These are phyloP conservation scores for Penicillium psychrofluorescens DNA, from an alignment of 495 filamentous ascomycete genomes.

Conservation along the genomic window DNA sequence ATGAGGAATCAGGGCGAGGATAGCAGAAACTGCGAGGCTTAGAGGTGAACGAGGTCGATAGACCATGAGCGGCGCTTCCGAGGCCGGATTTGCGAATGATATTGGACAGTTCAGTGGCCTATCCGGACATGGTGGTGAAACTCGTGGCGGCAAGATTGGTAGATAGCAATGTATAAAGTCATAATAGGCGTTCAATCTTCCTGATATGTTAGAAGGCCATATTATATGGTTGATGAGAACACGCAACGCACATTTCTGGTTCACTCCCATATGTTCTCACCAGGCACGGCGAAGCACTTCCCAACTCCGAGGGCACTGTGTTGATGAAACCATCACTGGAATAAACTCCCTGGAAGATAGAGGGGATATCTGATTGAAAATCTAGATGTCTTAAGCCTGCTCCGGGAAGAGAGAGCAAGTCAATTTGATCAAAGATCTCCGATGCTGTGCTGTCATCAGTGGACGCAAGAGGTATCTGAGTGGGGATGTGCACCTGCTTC, in stretches of 20 bases:
- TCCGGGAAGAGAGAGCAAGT: slow-evolving; percentile 35
- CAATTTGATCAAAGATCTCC: slow-evolving; percentile 37
- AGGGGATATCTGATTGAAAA: slow-evolving; percentile 27
- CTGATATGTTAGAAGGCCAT: slow-evolving; percentile 10
- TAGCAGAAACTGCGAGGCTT: slow-evolving; percentile 48
- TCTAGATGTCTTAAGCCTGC: slow-evolving; percentile 37
- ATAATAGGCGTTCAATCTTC: slow-evolving; percentile 53
- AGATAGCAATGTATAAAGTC: slow-evolving; percentile 54
- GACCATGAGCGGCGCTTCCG: slow-evolving; percentile 29
- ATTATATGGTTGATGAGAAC: background rate
- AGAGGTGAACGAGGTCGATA: slow-evolving; percentile 46
- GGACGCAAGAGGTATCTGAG: background rate
- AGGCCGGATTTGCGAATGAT: slow-evolving; percentile 34
- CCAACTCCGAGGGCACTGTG: slow-evolving; percentile 24
- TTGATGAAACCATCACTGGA: slow-evolving; percentile 24
- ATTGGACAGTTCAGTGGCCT: slow-evolving; percentile 36
- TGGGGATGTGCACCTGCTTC: slow-evolving; percentile 25
- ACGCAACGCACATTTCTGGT: slow-evolving; percentile 29
- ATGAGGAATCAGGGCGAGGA: slow-evolving; percentile 48
- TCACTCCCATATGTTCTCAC: slow-evolving; percentile 39
- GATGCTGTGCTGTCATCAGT: slow-evolving; percentile 17
- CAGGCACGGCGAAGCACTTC: slow-evolving; percentile 14
- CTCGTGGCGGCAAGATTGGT: slow-evolving; percentile 49
- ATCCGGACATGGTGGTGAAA: slow-evolving; percentile 33
- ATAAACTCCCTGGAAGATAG: slow-evolving; percentile 32